A percentile compares a stretch with the other conserved stretches of the same genome.
phyloP scores from a whole-genome alignment of 345 rosid species.

The Citrus cavaleriei region DNA sequence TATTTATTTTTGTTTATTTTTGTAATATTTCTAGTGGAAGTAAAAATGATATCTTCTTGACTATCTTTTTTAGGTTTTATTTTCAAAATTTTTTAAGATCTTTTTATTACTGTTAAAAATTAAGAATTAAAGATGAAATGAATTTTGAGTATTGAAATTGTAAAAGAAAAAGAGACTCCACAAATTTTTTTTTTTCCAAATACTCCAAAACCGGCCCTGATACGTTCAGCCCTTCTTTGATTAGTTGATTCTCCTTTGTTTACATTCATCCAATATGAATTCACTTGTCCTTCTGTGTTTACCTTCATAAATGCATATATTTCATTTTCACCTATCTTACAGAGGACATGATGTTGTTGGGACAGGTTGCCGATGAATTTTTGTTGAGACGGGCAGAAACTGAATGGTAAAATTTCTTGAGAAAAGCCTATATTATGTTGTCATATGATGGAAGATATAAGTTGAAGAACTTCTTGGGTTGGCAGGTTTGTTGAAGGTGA shows the following conservation, averaged over 20 bases:
- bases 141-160: no score
- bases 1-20: no score
- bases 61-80: no score
- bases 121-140: no score
- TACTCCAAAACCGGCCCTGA: not conserved
- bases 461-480: not conserved
- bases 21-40: no score
- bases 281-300: not conserved
- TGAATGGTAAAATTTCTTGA: constrained; percentile 45
- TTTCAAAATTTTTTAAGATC: no score
- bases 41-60: no score
- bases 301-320: not conserved
- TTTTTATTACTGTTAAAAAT: no score
- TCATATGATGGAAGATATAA: no score
- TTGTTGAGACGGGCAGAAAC: constrained; percentile 58
- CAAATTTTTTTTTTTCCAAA: no score
- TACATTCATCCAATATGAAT: not conserved
- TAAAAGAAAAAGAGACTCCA: no score
- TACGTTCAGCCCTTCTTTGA: not conserved
- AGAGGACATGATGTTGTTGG: not conserved
- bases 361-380: constrained; percentile 69
- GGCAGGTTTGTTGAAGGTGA: constrained; percentile 63
- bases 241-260: no score
- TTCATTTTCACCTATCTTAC: not conserved
- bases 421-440: not conserved